phyloP scores from a whole-genome alignment of 108 stramenopile genomes.

The Skeletonema marinoi region DNA sequence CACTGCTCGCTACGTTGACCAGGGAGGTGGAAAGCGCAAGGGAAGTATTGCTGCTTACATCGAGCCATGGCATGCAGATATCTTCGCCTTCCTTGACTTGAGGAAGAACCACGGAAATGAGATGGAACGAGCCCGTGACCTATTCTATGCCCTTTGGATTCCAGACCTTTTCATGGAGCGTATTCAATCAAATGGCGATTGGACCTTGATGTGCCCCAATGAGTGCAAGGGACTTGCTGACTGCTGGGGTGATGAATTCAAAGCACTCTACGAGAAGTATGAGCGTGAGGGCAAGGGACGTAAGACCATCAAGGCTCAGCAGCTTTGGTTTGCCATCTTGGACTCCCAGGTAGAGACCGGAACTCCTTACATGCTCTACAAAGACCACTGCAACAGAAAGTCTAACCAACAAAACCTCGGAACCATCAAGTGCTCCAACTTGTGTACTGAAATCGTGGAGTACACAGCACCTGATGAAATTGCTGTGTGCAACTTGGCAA shows the following conservation, averaged over 20 bases:
- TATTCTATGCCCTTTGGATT: conserved; percentile 99
- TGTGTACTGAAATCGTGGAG: too few species aligned
- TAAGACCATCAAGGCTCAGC: conserved; percentile 93
- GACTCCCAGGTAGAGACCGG: conserved; percentile 99
- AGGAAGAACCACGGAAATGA: conserved; percentile 99
- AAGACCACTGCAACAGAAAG: conserved; percentile 98
- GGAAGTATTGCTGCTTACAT: conserved; percentile 98
- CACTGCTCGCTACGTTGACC: conserved; percentile 98
- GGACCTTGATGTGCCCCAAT: conserved; percentile 96
- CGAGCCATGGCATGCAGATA: conserved; percentile 99
- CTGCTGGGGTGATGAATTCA: conserved; percentile 91
- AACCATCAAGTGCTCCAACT: too few species aligned
- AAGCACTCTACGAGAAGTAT: conserved; percentile 92
- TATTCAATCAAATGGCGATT: conserved; percentile 90
- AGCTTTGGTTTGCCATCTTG: conserved; percentile 98
- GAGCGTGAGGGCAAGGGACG: conserved; percentile 93
- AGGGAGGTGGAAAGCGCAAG: conserved; percentile 99
- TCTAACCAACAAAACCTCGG: too few species aligned
- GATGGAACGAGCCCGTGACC: conserved; percentile 93
- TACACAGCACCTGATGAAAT: too few species aligned
- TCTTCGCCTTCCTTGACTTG: conserved; percentile 95
- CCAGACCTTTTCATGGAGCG: conserved; percentile 99
- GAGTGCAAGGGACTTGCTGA: conserved; percentile 96
- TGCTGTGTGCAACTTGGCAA: too few species aligned
- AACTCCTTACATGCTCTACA: conserved; percentile 99